Evolutionary conservation across 1,284 basidiomycete genomes (phyloP), one percentile per base, ranked within the genome.

Genomic region (Fomitopsis pinicola): DNA sequence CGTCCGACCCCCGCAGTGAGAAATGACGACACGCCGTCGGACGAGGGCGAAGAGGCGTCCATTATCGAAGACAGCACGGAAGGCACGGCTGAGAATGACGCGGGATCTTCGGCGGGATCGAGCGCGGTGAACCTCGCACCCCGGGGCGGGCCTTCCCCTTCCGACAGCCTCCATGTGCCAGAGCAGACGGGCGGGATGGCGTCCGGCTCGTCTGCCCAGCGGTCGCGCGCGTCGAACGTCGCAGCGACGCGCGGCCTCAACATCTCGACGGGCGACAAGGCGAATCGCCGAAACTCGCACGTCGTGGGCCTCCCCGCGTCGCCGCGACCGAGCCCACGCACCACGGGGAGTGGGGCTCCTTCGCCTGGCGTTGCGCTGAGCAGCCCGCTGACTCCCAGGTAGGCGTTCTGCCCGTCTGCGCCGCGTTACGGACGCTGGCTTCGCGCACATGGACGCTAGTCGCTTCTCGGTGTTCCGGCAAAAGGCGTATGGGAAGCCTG

Each of bases 191-290:
- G 22, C 65, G 54, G 58, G 54, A 50, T 61, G 54, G 59, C 65
- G 35, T 44, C 62, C 38, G 58, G 59, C 28, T 63, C 67, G 22
- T 45, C 63, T 35, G 57, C 69, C 54, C 69, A 73, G 57, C 72
- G 72, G 57, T 80, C 84, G 14, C 86, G 82, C 64, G 87, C 85
- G 8, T 80, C 86, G 28, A 73, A 77, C 62, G 77, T 82, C 45
- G 89, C 90, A 15, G 87, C 87, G n/a, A 82, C 77, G 58, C 82
- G 86, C 58, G 91, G 90, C 28, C 73, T 93, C 59, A 88, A 88
- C 69, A 81, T 91, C 30, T 74, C 78, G 6, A 76, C 84, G 22
- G 75, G 75, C 26, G 84, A 86, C 62, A 80, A 81, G 64, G 80
- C 81, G 38, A 83, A 84, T 67, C 80, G 86, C 35, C 68, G 74